phyloP scores from a whole-genome alignment of 345 rosid species.

The Lagerstroemia speciosa region DNA sequence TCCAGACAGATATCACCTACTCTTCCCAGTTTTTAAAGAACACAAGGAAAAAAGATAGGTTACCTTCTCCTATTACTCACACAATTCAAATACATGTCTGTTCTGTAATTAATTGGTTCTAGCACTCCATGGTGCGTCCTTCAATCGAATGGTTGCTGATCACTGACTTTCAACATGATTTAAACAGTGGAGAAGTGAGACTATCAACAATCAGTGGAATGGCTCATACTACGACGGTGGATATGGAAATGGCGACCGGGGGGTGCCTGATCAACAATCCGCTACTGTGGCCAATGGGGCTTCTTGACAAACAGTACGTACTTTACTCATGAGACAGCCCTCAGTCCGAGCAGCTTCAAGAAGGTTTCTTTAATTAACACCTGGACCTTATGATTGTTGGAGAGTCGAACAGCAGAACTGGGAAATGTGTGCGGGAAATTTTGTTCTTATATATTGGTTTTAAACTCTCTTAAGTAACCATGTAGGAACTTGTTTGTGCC shows the following conservation, averaged over 20 bases:
- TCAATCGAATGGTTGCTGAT: neutral
- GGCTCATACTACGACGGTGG: constrained; percentile 39
- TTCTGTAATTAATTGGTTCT: neutral
- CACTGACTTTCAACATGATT: neutral
- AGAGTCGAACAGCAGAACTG: neutral
- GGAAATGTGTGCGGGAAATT: constrained; percentile 1
- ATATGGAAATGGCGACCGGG: constrained; percentile 53
- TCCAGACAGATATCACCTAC: neutral
- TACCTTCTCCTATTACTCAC: neutral
- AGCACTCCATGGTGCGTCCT: neutral
- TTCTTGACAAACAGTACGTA: constrained; percentile 28
- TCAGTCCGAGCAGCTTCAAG: neutral
- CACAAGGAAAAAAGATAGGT: neutral
- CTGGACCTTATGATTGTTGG: neutral
- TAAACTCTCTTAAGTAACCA: neutral
- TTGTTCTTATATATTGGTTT: constrained; percentile 5
- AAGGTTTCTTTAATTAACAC: neutral
- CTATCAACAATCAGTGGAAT: constrained; percentile 54
- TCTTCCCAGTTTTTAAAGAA: neutral
- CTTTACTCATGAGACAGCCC: neutral
- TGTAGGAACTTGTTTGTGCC: constrained; percentile 8
- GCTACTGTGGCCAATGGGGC: constrained; percentile 64
- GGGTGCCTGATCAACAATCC: constrained; percentile 40
- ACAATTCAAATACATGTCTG: neutral
- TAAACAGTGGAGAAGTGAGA: constrained; percentile 69